phyloP scores from a whole-genome alignment of 192 early-diverging fungal species.

The Coemansia sp. region DNA sequence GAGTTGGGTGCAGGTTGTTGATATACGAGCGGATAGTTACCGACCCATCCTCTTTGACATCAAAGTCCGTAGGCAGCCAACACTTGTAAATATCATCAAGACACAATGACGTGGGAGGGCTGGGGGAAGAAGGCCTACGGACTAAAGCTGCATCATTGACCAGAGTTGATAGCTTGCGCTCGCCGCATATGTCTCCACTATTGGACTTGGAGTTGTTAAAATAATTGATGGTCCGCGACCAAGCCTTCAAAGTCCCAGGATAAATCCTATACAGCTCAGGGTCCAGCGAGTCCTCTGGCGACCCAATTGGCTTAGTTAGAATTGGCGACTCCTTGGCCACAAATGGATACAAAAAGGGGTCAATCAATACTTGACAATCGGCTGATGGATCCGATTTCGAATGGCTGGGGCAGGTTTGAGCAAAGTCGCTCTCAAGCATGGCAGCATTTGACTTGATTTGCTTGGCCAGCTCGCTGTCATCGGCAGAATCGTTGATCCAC shows the following conservation, averaged over 20 bases:
- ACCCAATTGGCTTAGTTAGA: neutral
- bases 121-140: too few relatives aligned
- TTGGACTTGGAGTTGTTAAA: neutral
- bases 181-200: neutral
- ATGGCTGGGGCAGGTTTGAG: neutral
- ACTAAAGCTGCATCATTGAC: neutral
- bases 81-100: neutral
- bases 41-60: slow-evolving; percentile 38
- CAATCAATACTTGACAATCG: neutral
- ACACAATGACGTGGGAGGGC: too few relatives aligned
- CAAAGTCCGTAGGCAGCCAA: slow-evolving; percentile 64
- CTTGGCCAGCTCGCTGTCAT: neutral
- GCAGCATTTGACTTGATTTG: neutral
- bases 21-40: slow-evolving; percentile 60
- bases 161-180: slow-evolving; percentile 11
- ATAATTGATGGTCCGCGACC: neutral
- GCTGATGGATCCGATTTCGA: neutral
- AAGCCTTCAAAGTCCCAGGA: neutral
- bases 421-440: neutral
- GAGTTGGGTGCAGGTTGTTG: slow-evolving; percentile 60
- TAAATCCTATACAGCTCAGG: neutral
- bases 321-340: neutral
- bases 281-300: neutral
- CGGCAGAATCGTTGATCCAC: neutral
- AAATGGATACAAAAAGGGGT: neutral